phyloP scores from a whole-genome alignment of 768 basidiomycete genomes.

The Tulasnella sp. region DNA sequence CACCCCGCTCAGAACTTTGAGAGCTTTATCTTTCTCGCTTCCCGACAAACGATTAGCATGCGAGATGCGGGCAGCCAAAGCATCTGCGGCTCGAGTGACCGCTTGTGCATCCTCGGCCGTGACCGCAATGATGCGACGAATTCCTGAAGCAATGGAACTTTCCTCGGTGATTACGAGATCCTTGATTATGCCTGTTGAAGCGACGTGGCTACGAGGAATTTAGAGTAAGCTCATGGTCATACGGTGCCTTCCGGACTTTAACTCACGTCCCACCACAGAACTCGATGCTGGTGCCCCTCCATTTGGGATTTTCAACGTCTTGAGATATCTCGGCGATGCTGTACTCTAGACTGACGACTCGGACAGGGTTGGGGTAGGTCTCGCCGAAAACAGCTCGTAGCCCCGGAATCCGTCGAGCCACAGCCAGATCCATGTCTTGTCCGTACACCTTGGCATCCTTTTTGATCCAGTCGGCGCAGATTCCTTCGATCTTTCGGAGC shows the following conservation, averaged over 20 bases:
- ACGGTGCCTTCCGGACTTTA: background rate
- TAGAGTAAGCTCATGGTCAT: constrained; percentile 2
- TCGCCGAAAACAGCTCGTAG: constrained; percentile 96
- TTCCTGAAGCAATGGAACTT: constrained; percentile 96
- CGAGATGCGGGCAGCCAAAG: constrained; percentile 60
- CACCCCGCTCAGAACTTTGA: constrained; percentile 78
- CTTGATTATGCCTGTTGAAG: constrained; percentile 96
- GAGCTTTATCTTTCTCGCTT: constrained; percentile 79
- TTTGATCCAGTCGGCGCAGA: constrained; percentile 86
- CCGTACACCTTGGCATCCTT: constrained; percentile 85
- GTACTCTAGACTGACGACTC: constrained; percentile 88
- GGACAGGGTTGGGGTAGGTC: constrained; percentile 94
- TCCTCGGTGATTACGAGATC: constrained; percentile 93
- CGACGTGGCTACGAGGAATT: constrained; percentile 65
- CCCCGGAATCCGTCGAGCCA: constrained; percentile 85
- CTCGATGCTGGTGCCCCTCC: constrained; percentile 88
- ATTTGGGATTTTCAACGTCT: constrained; percentile 85
- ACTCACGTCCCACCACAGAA: constrained; percentile 98
- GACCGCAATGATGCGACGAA: constrained; percentile 88
- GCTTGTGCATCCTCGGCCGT: constrained; percentile 91
- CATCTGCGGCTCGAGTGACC: constrained; percentile 63
- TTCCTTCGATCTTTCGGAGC: constrained; percentile 73
- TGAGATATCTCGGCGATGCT: constrained; percentile 79
- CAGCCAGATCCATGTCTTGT: constrained; percentile 73
- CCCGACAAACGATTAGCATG: constrained; percentile 57